Conservation (phyloP, 2,329 filamentous ascomycete species). For the Pestalotiopsis sp. region DNA sequence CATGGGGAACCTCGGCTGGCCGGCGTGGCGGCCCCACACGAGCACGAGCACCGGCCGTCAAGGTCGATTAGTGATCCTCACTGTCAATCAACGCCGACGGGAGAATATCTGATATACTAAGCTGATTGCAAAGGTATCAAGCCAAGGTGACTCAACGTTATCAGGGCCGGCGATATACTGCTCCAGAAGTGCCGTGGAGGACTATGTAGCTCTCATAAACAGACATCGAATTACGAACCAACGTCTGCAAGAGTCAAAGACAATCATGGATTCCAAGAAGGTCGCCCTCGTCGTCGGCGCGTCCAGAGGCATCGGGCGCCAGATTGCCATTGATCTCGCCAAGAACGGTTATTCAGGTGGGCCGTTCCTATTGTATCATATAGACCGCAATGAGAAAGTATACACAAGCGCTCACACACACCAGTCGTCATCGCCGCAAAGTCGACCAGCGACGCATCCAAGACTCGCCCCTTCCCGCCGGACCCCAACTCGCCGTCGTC, state of each 20-base stretch:
- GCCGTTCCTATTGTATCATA: not conserved
- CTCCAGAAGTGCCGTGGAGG: not conserved
- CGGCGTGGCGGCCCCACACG: constrained; percentile 1
- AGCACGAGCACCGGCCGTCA: not conserved
- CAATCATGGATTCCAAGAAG: constrained; percentile 29
- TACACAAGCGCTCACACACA: not conserved
- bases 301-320: constrained; percentile 77
- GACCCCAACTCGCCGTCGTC: constrained; percentile 73
- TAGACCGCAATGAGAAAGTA: too few species aligned
- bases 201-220: not conserved
- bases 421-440: constrained; percentile 78
- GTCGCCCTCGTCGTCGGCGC: constrained; percentile 75
- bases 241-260: not conserved
- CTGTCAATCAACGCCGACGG: not conserved
- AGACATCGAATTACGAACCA: too few species aligned
- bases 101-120: not conserved
- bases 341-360: constrained; percentile 69
- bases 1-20: constrained; percentile 1
- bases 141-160: not conserved
- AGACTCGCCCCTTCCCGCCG: constrained; percentile 64
- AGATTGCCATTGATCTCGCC: constrained; percentile 77
- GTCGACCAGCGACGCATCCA: constrained; percentile 63
- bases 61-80: constrained; percentile 4
- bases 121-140: not conserved
- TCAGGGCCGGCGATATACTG: not conserved